phyloP scores from a whole-genome alignment of 2,329 filamentous ascomycete genomes.

The Thelonectria blattea region DNA sequence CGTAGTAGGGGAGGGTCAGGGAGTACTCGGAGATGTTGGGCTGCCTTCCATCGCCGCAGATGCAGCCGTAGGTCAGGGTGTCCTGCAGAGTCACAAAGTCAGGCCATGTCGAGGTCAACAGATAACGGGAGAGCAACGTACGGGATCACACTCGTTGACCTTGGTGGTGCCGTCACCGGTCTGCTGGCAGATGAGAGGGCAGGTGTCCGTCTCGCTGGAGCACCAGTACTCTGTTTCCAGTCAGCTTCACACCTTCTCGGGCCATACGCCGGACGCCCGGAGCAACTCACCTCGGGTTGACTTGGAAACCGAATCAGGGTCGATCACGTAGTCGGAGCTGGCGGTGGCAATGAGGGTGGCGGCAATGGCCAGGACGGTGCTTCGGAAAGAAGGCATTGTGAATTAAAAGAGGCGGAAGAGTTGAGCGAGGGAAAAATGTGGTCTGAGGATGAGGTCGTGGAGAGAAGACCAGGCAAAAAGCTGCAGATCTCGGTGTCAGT shows the following conservation, averaged over 20 bases:
- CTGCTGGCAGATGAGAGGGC: slow-evolving; percentile 76
- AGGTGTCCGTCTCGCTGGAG: slow-evolving; percentile 63
- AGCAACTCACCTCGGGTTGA: slow-evolving; percentile 55
- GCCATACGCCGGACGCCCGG: not conserved
- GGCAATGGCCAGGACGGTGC: slow-evolving; percentile 60
- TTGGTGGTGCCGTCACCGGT: slow-evolving; percentile 55
- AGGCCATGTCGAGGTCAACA: not conserved
- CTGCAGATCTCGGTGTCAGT: not conserved
- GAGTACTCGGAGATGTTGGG: slow-evolving; percentile 81
- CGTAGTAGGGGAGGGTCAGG: slow-evolving; percentile 78
- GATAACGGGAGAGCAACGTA: slow-evolving; percentile 44
- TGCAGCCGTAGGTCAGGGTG: slow-evolving; percentile 71
- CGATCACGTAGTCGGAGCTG: slow-evolving; percentile 64
- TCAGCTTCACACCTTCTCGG: slow-evolving; percentile 26
- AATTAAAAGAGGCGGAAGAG: slow-evolving; percentile 1
- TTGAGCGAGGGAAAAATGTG: slow-evolving; percentile 4
- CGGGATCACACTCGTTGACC: slow-evolving; percentile 71
- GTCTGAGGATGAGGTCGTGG: slow-evolving; percentile 3
- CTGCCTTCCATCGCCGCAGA: slow-evolving; percentile 69
- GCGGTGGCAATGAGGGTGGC: slow-evolving; percentile 58
- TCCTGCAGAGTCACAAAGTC: slow-evolving; percentile 46
- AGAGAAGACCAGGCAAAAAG: not conserved
- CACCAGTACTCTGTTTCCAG: slow-evolving; percentile 66
- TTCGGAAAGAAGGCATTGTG: slow-evolving; percentile 62
- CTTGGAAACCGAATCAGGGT: slow-evolving; percentile 63